A percentile compares a stretch with the other conserved stretches of the same genome.
phyloP scores from a whole-genome alignment of 176 grass and related monocot genomes.

The Alloteropsis semialata region DNA sequence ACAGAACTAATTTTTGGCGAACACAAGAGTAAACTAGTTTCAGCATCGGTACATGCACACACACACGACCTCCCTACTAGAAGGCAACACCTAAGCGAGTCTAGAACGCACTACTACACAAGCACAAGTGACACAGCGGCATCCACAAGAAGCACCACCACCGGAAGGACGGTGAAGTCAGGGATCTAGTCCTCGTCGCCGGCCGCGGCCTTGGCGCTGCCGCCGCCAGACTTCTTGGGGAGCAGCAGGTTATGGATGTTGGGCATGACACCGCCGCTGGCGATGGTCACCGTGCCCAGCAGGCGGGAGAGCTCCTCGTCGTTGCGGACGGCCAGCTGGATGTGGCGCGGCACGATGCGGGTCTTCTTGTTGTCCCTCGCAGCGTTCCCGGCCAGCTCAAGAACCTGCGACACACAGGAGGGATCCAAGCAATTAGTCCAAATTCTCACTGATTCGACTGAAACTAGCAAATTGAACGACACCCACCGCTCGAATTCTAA shows the following conservation, averaged over 20 bases:
- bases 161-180: no score
- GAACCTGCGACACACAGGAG: conserved; percentile 33
- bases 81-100: conserved; percentile 24
- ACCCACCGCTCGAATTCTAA: not conserved
- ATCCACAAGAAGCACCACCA: not conserved
- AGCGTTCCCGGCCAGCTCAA: conserved; percentile 94
- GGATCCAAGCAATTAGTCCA: not conserved
- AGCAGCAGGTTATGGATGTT: conserved; percentile 99
- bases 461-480: not conserved
- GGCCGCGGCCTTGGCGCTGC: conserved; percentile 67
- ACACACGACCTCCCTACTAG: not conserved
- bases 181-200: conserved; percentile 61
- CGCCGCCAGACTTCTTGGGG: conserved; percentile 67
- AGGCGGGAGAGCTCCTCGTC: conserved; percentile 94
- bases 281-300: conserved; percentile 91
- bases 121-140: conserved; percentile 1
- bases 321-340: conserved; percentile 92
- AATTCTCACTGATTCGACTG: not conserved
- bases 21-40: not conserved
- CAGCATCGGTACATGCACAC: not conserved
- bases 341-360: conserved; percentile 95
- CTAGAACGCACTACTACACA: conserved; percentile 25
- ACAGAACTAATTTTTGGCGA: conserved; percentile 12
- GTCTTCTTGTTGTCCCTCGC: conserved; percentile 60
- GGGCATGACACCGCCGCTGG: conserved; percentile 95